Evolutionary conservation across 2,329 filamentous ascomycete species (phyloP).

Genomic region (Bisporella sp.): DNA sequence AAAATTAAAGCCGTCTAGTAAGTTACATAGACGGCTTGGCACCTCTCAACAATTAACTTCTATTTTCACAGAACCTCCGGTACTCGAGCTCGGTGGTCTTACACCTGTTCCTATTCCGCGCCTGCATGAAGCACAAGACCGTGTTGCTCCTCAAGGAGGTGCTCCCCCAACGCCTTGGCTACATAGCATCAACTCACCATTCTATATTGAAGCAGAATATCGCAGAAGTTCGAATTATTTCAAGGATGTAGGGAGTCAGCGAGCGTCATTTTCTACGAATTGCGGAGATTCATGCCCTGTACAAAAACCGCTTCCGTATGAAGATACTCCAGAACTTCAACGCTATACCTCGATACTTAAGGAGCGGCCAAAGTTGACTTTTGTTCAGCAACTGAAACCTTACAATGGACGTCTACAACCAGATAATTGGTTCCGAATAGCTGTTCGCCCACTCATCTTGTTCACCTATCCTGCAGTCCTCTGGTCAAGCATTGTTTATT

Average conservation of each 20-base stretch:
- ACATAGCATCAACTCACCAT: conserved; percentile 32
- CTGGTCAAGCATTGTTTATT: conserved; percentile 80
- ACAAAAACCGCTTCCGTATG: neutral
- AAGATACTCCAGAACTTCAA: neutral
- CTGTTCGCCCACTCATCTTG: conserved; percentile 74
- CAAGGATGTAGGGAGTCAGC: conserved; percentile 4
- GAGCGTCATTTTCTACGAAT: neutral
- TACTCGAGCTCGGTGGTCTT: neutral
- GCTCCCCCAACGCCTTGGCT: conserved; percentile 26
- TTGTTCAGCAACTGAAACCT: conserved; percentile 64
- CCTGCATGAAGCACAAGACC: neutral
- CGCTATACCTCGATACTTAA: conserved; percentile 66
- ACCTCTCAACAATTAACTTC: too few species aligned
- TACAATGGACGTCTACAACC: conserved; percentile 73
- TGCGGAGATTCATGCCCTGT: neutral
- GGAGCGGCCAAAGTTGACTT: conserved; percentile 61
- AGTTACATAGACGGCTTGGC: too few species aligned
- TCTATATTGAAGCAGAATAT: conserved; percentile 22
- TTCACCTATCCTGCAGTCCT: conserved; percentile 83
- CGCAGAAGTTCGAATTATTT: conserved; percentile 4
- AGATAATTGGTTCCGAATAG: conserved; percentile 75
- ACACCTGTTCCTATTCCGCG: neutral
- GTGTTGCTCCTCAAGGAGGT: conserved; percentile 16
- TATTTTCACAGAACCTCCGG: neutral
- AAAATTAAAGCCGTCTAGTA: too few species aligned